Evolutionary conservation across 192 early-diverging fungal genomes (phyloP), one percentile per base, ranked within the genome.

Genomic region (Entomortierella lignicola): DNA sequence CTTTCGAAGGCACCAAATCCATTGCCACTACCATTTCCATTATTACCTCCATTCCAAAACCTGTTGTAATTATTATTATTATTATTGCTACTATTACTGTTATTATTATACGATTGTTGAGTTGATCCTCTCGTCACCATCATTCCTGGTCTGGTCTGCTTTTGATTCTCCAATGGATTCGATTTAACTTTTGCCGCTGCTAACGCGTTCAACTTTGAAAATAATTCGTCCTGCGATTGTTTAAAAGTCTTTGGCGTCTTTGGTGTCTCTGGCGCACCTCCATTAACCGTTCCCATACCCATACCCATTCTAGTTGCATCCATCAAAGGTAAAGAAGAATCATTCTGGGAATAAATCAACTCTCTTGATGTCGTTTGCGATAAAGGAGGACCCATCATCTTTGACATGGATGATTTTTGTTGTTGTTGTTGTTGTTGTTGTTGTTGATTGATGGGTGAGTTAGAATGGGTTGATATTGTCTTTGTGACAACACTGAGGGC

Each of bases 201-300:
- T 41, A 77, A 54, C 0, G 61, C 44, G 23, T 77, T 60, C 8
- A 77, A 37, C 27, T 77, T 77, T 18, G 65, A 68, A 48, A 68
- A 77, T 23, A 77, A 34, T 17, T 77, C 72, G 10, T 67, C 54
- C 47, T 77, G 72, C 20, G 72, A 68, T 59, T 77, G 64, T n/a
- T 68, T 50, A 34, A 77, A 77, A 1, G 60, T 57, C 5, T 63
- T 68, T 30, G 34, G 53, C 4, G 65, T 41, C 18, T 32, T 51
- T 23, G 55, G 60, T 7, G 44, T 58, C 4, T 56, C 34, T 54
- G 27, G 31, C 2, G 44, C 62, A 31, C 48, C 61, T 21, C 41
- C 34, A 29, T 39, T 39, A 18, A 31, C 55, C 55, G 30, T 43
- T 2, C 56, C 51, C 58, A 70, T 70, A 4, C 37, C 47, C 60